A percentile compares a stretch with the other conserved stretches of the same genome.
Conservation (phyloP, 1,139 yeast species). For the Pichia inconspicua region DNA sequence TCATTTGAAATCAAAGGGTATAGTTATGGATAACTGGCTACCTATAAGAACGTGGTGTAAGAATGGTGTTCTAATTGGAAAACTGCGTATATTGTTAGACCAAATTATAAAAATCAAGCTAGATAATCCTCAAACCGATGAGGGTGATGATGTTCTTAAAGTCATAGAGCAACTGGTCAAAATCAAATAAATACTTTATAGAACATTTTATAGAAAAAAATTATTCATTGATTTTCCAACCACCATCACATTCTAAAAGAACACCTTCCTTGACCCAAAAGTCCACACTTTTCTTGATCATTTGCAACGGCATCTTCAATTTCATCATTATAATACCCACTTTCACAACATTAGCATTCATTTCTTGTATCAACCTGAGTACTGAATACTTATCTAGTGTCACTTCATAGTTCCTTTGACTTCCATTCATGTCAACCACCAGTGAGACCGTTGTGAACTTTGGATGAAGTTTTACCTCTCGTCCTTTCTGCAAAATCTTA, state of each 20-base stretch:
- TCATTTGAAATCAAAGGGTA: conserved; percentile 48
- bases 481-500: conserved; percentile 41
- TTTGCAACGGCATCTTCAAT: conserved; percentile 33
- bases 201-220: background rate
- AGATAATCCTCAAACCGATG: conserved; percentile 31
- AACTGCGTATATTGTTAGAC: conserved; percentile 60
- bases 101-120: conserved; percentile 54
- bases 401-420: conserved; percentile 39
- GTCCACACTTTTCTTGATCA: conserved; percentile 35
- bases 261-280: conserved; percentile 55
- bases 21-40: conserved; percentile 69
- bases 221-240: conserved; percentile 16
- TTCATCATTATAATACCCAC: conserved; percentile 25
- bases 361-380: conserved; percentile 32
- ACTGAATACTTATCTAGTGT: conserved; percentile 67
- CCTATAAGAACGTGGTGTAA: conserved; percentile 90
- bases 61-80: conserved; percentile 76
- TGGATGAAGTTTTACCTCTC: conserved; percentile 53
- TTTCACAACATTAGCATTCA: conserved; percentile 15
- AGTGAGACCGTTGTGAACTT: conserved; percentile 57
- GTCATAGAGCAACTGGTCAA: conserved; percentile 29
- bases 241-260: conserved; percentile 22
- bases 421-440: conserved; percentile 45
- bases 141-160: conserved; percentile 28
- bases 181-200: conserved; percentile 4